phyloP scores from a whole-genome alignment of 768 basidiomycete species.

The Cytidiella melzeri region DNA sequence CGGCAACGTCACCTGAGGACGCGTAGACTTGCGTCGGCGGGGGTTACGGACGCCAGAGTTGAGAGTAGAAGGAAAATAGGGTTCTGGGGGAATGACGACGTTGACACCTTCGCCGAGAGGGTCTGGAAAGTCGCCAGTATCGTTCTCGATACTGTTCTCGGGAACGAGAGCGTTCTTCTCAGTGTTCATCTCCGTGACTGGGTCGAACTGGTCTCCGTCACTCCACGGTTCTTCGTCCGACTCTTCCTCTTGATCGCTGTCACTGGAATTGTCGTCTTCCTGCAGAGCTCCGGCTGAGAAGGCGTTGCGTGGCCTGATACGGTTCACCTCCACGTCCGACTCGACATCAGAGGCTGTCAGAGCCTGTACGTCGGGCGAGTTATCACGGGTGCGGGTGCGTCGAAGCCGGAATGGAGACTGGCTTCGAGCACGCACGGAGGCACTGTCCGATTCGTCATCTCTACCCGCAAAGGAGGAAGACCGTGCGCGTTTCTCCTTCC shows the following conservation, averaged over 20 bases:
- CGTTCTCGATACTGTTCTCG: slow-evolving; percentile 45
- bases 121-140: slow-evolving; percentile 52
- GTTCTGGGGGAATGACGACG: slow-evolving; percentile 77
- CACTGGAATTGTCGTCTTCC: slow-evolving; percentile 47
- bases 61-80: slow-evolving; percentile 73
- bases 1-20: slow-evolving; percentile 56
- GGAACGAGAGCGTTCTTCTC: slow-evolving; percentile 66
- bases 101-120: slow-evolving; percentile 91
- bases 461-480: slow-evolving; percentile 38
- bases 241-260: slow-evolving; percentile 51
- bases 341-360: slow-evolving; percentile 61
- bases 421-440: slow-evolving; percentile 57
- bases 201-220: slow-evolving; percentile 64
- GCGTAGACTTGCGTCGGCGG: slow-evolving; percentile 55
- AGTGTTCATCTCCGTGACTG: slow-evolving; percentile 82
- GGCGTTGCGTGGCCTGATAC: slow-evolving; percentile 52
- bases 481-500: slow-evolving; percentile 27
- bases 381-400: slow-evolving; percentile 54
- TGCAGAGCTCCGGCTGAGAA: slow-evolving; percentile 58
- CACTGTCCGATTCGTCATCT: slow-evolving; percentile 20
- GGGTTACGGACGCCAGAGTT: slow-evolving; percentile 37
- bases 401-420: slow-evolving; percentile 78
- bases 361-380: slow-evolving; percentile 40
- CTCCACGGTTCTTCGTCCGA: slow-evolving; percentile 50
- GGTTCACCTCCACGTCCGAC: slow-evolving; percentile 45